Conservation (phyloP, 2,329 filamentous ascomycete species). For the Talaromyces rugulosus region DNA sequence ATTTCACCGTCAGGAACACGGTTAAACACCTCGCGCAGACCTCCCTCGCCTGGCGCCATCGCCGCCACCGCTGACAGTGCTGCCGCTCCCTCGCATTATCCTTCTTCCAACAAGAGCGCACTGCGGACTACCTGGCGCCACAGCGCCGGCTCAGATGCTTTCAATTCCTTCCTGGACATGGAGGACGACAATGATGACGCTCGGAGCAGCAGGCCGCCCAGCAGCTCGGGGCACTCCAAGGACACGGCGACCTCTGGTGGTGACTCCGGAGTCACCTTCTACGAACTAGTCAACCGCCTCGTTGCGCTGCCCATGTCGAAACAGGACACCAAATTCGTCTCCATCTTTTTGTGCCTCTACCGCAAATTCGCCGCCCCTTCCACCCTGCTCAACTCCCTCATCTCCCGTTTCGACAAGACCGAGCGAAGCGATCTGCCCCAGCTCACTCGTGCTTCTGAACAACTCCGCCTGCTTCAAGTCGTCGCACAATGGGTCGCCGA, state of each 20-base stretch:
- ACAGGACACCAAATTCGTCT: slow-evolving; percentile 80
- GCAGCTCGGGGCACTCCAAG: slow-evolving; percentile 6
- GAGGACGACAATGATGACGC: slow-evolving; percentile 37
- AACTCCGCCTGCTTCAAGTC: slow-evolving; percentile 77
- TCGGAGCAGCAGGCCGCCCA: slow-evolving; percentile 10
- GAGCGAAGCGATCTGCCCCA: slow-evolving; percentile 69
- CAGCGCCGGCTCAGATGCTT: slow-evolving; percentile 38
- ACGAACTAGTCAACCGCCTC: slow-evolving; percentile 81
- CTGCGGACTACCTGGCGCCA: slow-evolving; percentile 35
- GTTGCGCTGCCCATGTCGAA: slow-evolving; percentile 77
- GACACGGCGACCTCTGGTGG: slow-evolving; percentile 20
- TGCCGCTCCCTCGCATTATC: slow-evolving; percentile 15
- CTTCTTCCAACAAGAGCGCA: slow-evolving; percentile 27
- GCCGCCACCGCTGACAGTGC: background rate
- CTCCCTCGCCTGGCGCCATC: slow-evolving; percentile 21
- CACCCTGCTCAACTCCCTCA: slow-evolving; percentile 70
- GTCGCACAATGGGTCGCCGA: slow-evolving; percentile 83
- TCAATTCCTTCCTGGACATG: slow-evolving; percentile 40
- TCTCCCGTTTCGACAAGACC: slow-evolving; percentile 60
- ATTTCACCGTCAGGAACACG: slow-evolving; percentile 35
- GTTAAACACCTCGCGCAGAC: slow-evolving; percentile 27
- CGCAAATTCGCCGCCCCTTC: slow-evolving; percentile 85
- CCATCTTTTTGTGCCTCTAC: slow-evolving; percentile 88
- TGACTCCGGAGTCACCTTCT: slow-evolving; percentile 41
- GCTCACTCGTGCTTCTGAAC: slow-evolving; percentile 72